Evolutionary conservation across 108 stramenopile genomes (phyloP), one percentile per base, ranked within the genome.

Genomic region (Conticribra weissflogii): DNA sequence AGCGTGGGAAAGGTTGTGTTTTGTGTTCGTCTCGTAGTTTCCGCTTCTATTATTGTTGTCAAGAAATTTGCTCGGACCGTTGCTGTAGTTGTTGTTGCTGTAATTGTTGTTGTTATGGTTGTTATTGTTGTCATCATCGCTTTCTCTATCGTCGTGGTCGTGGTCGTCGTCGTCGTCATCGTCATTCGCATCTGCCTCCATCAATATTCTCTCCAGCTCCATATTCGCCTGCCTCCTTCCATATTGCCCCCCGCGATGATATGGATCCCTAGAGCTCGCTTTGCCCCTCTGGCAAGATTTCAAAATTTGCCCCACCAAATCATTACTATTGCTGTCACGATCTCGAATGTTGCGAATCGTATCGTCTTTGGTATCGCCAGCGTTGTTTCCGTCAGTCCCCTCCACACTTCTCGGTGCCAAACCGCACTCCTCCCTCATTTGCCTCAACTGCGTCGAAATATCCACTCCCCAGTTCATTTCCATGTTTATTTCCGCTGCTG

Each of bases 191-290:
- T 91, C 87, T 27, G 84, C 82, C 72, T 91, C 90, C 59, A 83
- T 65, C 44, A 91, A 67, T 28, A 91, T 85, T 67, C 85, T 85
- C 74, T 91, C 90, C 76, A 91, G 72, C 44, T 91, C 90, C 41
- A 87, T 72, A 47, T 53, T 67, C 29, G 63, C 49, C 46, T 47
- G 23, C 22, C 5, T 23, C 19, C 18, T 56, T 3, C 36, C 25
- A 3, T n/a, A n/a, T n/a, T n/a, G n/a, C n/a, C 52, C 47, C 14
- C 48, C 34, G 41, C 50, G 33, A 14, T 51, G 28, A 31, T 52
- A 0, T 59, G 25, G 12, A 50, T 19, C 41, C 49, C 25, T 32
- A 51, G 19, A 18, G 31, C 30, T 24, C n/a, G 62, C 31, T 21
- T 30, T 17, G 0, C 27, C 51, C 1, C 62, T 17, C 16, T 45